phyloP scores from a whole-genome alignment of 306 rosid species.

The Acacia acuminata region DNA sequence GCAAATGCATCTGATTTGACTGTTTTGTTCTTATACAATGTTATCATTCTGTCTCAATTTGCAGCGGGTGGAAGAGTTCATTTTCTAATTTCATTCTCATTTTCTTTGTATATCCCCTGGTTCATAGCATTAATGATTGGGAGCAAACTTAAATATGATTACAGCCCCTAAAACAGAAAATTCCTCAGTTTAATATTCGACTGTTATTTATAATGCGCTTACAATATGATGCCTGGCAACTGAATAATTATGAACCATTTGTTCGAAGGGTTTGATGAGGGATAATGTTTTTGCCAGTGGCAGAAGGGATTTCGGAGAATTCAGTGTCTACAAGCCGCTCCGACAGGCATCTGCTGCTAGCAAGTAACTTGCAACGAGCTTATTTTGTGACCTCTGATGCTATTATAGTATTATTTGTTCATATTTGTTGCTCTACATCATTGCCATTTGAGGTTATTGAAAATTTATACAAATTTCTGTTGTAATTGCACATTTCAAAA shows the following conservation, averaged over 20 bases:
- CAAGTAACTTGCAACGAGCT: slow-evolving; percentile 16
- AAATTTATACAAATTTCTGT: slow-evolving; percentile 18
- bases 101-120: not conserved
- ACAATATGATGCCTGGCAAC: slow-evolving; percentile 27
- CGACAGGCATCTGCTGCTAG: slow-evolving; percentile 31
- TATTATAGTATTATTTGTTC: not conserved
- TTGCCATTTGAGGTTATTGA: not conserved
- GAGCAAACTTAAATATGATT: not conserved
- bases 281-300: slow-evolving; percentile 77
- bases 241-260: slow-evolving; percentile 46
- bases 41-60: not conserved
- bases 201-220: slow-evolving; percentile 1
- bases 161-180: not conserved
- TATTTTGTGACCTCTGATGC: not conserved
- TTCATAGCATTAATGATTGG: not conserved
- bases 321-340: slow-evolving; percentile 75
- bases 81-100: not conserved
- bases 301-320: slow-evolving; percentile 84
- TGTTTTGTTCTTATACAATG: not conserved
- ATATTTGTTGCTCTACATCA: not conserved
- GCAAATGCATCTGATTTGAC: not conserved
- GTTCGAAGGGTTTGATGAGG: slow-evolving; percentile 62
- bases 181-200: not conserved
- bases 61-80: not conserved
- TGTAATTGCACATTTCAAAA: not conserved